These are phyloP conservation scores for Fusarium decemcellulare DNA, from an alignment of 2,329 filamentous ascomycete species.

Conservation along the genomic window DNA sequence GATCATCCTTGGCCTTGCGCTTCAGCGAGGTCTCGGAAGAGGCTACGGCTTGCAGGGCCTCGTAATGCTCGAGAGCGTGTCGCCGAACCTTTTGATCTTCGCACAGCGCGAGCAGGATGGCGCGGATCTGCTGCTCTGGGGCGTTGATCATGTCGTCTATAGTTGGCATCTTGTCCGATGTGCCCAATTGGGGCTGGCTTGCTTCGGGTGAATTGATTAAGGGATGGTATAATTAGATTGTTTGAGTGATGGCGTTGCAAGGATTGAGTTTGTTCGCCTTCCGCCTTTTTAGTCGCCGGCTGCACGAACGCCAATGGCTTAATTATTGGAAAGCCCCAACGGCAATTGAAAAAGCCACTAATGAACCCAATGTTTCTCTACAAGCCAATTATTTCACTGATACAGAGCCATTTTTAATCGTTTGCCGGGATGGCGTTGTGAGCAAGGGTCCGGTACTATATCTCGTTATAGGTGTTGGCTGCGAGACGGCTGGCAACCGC, in stretches of 20 bases:
- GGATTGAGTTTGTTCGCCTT: too few species aligned
- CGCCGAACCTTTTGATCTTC: background rate
- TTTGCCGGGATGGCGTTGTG: slow-evolving; percentile 1
- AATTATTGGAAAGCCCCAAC: background rate
- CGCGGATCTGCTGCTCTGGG: slow-evolving; percentile 32
- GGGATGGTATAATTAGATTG: too few species aligned
- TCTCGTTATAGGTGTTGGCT: slow-evolving; percentile 7
- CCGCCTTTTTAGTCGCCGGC: background rate
- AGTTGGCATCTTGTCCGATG: background rate
- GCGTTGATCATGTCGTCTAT: slow-evolving; percentile 23
- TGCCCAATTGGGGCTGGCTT: background rate
- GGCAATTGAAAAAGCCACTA: background rate
- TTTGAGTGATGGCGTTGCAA: too few species aligned
- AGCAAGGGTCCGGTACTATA: background rate
- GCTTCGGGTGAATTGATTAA: background rate
- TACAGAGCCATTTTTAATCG: background rate
- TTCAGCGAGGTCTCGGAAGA: slow-evolving; percentile 5
- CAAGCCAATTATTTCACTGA: background rate
- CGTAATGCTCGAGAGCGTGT: slow-evolving; percentile 20
- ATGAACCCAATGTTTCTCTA: background rate
- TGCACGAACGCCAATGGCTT: background rate
- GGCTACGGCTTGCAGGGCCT: slow-evolving; percentile 9
- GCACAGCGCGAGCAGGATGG: slow-evolving; percentile 38
- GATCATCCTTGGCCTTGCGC: slow-evolving; percentile 34
- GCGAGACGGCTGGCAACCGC: slow-evolving; percentile 1